Evolutionary conservation across 352 stramenopile genomes (phyloP), one percentile per base, ranked within the genome.

Genomic region (Blastocystis sp.): DNA sequence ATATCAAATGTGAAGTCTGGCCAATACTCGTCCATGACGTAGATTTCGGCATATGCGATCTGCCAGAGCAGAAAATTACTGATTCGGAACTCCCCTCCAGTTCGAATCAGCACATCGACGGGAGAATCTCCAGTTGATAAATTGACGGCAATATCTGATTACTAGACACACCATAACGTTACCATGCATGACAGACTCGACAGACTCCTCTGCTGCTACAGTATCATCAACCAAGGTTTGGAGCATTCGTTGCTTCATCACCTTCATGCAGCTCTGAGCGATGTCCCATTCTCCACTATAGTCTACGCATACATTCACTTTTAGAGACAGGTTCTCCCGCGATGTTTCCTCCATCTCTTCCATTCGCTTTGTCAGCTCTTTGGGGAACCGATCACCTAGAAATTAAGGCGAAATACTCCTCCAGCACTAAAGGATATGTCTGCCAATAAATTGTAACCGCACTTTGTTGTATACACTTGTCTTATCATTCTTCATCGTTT

Each of bases 51-150:
- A 92, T 98, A 98, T 39, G 95, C 95, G 62, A 94, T 93, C 91
- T 98, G 95, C 92, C 94, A 98, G 7, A 98, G 91, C 63, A 98
- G 90, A 90, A 98, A 98, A 91, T 98, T 98, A 91, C 94, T 98
- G 62, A 98, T 92, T 63, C 96, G 94, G 70, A 93, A 91, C 91
- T 98, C 96, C 18, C 96, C 96, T 53, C 95, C 97, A 11, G 96
- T 98, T 34, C 96, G 94, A 68, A 98, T 94, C 26, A 98, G 91
- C 26, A 98, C 91, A 89, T 98, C 96, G 5, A 96, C 95, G 90
- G 94, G 39, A 97, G 78, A 79, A 20, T 78, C 34, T 9, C 78
- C 78, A 13, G 53, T 85, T n/a, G 50, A 64, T 39, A 85, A 13
- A 24, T 66, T 66, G 5, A 37, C 24, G 20, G 13, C 73, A 5